Percentiles rank a stretch among this genome's conserved stretches.
Conservation (phyloP, 2,329 filamentous ascomycete genomes). For the Cephalotrichum gorgonifer region DNA sequence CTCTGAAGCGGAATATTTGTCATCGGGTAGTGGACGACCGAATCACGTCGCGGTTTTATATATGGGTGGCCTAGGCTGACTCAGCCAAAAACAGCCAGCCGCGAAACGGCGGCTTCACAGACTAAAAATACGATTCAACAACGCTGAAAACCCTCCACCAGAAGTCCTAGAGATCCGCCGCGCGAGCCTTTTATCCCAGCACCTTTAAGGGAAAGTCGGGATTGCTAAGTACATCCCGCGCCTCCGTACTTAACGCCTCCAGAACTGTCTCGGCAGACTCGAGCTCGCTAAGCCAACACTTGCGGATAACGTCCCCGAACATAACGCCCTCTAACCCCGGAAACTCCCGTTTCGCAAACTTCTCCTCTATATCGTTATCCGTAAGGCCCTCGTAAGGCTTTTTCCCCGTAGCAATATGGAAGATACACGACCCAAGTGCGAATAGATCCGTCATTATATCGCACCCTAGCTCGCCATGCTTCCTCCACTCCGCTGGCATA, state of each 20-base stretch:
- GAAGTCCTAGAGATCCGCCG: no score
- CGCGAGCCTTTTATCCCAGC: background rate
- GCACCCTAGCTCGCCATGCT: background rate
- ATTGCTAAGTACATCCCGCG: background rate
- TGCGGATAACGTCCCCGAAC: conserved; percentile 1
- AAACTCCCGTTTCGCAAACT: background rate
- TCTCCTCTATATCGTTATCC: conserved; percentile 2
- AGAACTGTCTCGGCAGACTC: background rate
- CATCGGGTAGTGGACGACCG: no score
- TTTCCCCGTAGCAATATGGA: conserved; percentile 1
- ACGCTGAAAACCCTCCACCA: no score
- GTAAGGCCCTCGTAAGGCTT: conserved; percentile 1
- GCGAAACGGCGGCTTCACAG: no score
- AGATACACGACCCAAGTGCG: conserved; percentile 4
- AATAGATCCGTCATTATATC: conserved; percentile 2
- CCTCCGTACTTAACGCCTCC: background rate
- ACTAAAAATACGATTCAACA: no score
- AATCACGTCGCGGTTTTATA: no score
- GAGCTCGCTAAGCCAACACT: conserved; percentile 2
- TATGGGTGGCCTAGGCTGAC: no score
- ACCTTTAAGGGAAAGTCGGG: background rate
- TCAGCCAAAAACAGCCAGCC: no score
- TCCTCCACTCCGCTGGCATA: background rate
- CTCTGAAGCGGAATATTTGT: no score
- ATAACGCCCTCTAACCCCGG: background rate